phyloP scores from a whole-genome alignment of 768 basidiomycete genomes.

The Mycena haematopus region DNA sequence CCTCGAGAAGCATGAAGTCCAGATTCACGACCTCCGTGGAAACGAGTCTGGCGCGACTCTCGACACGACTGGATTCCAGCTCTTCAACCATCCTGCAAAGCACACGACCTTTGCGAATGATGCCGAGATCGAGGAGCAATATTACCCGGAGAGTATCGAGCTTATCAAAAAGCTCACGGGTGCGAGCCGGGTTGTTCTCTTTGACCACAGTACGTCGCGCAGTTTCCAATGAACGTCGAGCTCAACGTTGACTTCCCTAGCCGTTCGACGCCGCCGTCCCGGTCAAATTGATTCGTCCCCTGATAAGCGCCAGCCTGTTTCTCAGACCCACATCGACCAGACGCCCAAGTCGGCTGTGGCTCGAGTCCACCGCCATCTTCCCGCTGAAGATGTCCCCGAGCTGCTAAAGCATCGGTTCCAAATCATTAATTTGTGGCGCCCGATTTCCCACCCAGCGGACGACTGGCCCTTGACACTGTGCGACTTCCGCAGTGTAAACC shows the following conservation, averaged over 20 bases:
- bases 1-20: slow-evolving; percentile 36
- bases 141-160: slow-evolving; percentile 67
- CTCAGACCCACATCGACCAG: slow-evolving; percentile 59
- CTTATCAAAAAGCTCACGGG: slow-evolving; percentile 66
- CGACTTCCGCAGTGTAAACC: slow-evolving; percentile 54
- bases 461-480: slow-evolving; percentile 61
- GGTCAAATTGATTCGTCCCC: slow-evolving; percentile 42
- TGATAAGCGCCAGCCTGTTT: slow-evolving; percentile 52
- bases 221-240: background rate
- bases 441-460: slow-evolving; percentile 52
- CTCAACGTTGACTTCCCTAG: slow-evolving; percentile 32
- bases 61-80: slow-evolving; percentile 32
- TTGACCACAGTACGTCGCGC: slow-evolving; percentile 62
- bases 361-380: slow-evolving; percentile 59
- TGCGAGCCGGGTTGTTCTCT: slow-evolving; percentile 64
- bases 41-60: slow-evolving; percentile 21
- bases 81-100: slow-evolving; percentile 39
- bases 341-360: slow-evolving; percentile 49
- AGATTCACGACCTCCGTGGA: slow-evolving; percentile 52
- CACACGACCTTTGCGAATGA: slow-evolving; percentile 57
- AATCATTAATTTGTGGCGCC: slow-evolving; percentile 68
- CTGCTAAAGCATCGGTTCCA: slow-evolving; percentile 58
- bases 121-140: slow-evolving; percentile 57
- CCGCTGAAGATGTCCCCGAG: slow-evolving; percentile 48
- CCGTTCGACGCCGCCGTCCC: slow-evolving; percentile 54